Evolutionary conservation across 139 green algal species (phyloP).

Genomic region (Gonium pectorale): DNA sequence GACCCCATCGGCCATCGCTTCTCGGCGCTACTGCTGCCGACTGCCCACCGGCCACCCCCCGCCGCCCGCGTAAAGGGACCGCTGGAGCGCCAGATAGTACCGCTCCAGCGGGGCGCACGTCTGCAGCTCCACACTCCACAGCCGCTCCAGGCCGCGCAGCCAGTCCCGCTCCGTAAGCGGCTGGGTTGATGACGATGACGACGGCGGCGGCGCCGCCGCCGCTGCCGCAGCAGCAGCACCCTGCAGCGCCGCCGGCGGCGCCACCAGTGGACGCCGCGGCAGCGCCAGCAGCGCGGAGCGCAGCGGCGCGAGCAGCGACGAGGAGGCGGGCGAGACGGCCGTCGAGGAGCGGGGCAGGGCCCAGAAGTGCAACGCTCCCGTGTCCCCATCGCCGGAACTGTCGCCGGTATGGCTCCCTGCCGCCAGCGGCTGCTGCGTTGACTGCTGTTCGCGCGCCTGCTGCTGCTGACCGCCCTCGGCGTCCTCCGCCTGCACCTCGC

Average conservation of each 20-base stretch:
- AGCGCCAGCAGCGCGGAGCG: slow-evolving; percentile 11
- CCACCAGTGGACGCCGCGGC: slow-evolving; percentile 3
- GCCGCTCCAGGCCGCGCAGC: slow-evolving; percentile 1
- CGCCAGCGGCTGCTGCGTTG: too few species aligned
- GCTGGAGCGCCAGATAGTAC: background rate
- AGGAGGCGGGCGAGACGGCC: background rate
- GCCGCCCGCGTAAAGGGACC: background rate
- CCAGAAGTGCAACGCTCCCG: slow-evolving; percentile 1
- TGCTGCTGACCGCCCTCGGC: background rate
- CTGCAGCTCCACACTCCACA: slow-evolving; percentile 25
- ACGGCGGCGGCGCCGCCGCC: background rate
- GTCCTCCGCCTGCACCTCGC: background rate
- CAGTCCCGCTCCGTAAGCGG: slow-evolving; percentile 11
- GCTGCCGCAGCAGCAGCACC: background rate
- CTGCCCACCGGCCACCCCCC: slow-evolving; percentile 31
- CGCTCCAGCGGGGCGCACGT: background rate
- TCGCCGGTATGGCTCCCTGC: too few species aligned
- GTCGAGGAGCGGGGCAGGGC: background rate
- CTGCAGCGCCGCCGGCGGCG: background rate
- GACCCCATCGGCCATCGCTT: too few species aligned
- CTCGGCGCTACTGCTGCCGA: too few species aligned
- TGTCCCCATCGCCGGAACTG: background rate
- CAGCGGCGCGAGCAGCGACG: slow-evolving; percentile 11
- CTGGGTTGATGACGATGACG: background rate
- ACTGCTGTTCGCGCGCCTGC: background rate